phyloP scores from a whole-genome alignment of 1,139 yeast genomes.

The Nakaseomyces sp. region DNA sequence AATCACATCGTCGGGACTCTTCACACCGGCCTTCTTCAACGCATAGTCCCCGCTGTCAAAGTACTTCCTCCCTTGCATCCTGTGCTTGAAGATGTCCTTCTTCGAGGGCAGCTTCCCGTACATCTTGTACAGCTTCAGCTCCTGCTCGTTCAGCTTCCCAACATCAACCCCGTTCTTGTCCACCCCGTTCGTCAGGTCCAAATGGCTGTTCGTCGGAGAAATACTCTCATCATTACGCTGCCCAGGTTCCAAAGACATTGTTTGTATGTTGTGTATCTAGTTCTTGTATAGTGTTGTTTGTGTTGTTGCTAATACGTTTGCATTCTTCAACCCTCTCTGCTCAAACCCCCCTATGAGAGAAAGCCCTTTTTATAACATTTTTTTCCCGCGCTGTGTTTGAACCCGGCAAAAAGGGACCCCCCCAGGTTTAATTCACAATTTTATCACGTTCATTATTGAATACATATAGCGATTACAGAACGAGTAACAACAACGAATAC shows the following conservation, averaged over 20 bases:
- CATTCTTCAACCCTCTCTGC: too few species aligned
- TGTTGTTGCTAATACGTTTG: too few species aligned
- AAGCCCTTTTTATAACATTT: too few species aligned
- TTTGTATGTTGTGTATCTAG: neutral
- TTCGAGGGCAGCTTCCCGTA: constrained; percentile 87
- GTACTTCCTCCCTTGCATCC: constrained; percentile 80
- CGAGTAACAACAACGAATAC: too few species aligned
- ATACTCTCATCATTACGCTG: constrained; percentile 13
- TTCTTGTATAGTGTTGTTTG: too few species aligned
- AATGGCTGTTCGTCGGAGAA: constrained; percentile 26
- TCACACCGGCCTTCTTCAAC: constrained; percentile 54
- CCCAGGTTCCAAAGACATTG: neutral
- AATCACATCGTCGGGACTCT: constrained; percentile 22
- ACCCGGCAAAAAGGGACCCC: too few species aligned
- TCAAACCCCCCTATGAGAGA: too few species aligned
- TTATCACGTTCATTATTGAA: too few species aligned
- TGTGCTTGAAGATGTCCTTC: constrained; percentile 70
- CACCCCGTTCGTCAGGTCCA: constrained; percentile 16
- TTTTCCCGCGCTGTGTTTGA: too few species aligned
- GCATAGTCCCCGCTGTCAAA: constrained; percentile 98
- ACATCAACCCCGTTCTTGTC: constrained; percentile 37
- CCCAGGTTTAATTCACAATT: too few species aligned
- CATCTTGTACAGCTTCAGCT: constrained; percentile 59
- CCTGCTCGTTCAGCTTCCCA: constrained; percentile 57
- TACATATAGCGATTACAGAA: too few species aligned